Evolutionary conservation across 2,329 filamentous ascomycete species (phyloP), one percentile per base, ranked within the genome.

Genomic region (Niveomyces coronatus): DNA sequence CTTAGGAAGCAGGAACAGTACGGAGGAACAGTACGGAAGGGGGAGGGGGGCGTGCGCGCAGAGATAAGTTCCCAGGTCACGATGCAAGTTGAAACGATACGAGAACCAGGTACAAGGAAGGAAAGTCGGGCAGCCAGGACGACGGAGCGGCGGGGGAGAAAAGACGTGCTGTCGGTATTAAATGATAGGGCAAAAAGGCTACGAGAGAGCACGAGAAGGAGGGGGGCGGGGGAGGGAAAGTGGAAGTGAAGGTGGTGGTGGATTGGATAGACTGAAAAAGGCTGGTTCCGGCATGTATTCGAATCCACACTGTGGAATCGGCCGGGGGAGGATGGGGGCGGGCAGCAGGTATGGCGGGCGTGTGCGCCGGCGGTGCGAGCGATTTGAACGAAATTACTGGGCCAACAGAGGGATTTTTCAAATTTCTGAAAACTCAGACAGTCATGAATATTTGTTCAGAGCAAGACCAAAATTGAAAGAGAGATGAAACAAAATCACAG

Each of bases 201-300:
- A 14, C 18, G 13, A 13, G 35, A 18, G 27, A 22, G 27, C 17
- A 14, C 7, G 23, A 27, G 5, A 23, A 10, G 23, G 20, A 37
- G 26, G 24, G 26, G 7, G 18, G 13, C 19, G 15, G 8, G 15
- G 28, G 22, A 24, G 17, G 23, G 37, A n/a, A 15, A 17, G n/a
- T 14, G 16, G 24, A 24, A 8, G 16, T 19, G 28, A 27, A 22
- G 31, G 30, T 27, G 10, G 15, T 28, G 9, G n/a, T 22, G n/a
- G n/a, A n/a, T n/a, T n/a, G n/a, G n/a, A n/a, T n/a, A n/a, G n/a
- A n/a, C n/a, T n/a, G n/a, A n/a, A n/a, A n/a, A n/a, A n/a, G n/a
- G n/a, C n/a, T n/a, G n/a, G n/a, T 39, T 42, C 40, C 40, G 40
- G 40, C 31, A 38, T 26, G 40, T 42, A 37, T 42, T 42, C 40